Evolutionary conservation across 371 early-diverging fungal species (phyloP), one percentile per base, ranked within the genome.

Genomic region (Mucor sp.): DNA sequence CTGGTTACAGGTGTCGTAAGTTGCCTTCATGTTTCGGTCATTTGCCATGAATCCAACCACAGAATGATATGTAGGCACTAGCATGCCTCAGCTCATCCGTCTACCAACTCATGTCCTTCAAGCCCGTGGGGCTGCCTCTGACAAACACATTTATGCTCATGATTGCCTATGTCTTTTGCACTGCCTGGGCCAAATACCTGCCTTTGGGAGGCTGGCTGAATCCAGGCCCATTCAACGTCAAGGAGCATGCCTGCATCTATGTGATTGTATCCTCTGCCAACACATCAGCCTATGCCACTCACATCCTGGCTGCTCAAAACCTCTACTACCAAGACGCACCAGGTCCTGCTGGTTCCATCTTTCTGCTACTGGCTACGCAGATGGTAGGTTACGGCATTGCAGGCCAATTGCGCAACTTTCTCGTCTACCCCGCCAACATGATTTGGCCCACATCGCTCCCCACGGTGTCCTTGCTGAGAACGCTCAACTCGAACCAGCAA

Each of bases 381-480:
- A 71, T 91, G 65, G 78, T 93, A 60, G 95, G 97, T 39, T 93
- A 90, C 70, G 94, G 95, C 55, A 86, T 95, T 67, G 83, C 90
- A 5, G 98, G 97, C 17, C 78, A 94, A n/a, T 79, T 88, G 23
- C 88, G 95, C 23, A 78, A 81, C 7, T 93, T 90, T 77, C 79
- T 96, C 17, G 94, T 97, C 12, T 85, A 89, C 37, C 95, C 96
- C 9, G 77, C 91, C 1, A 79, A 83, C 47, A 95, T 97, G 94
- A 82, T 94, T 37, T 97, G 97, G 97, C 96, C 96, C 6, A 76
- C 85, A 8, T 86, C 82, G 28, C 78, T 97, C 25, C 87, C 94
- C 41, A 86, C 83, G 27, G 88, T 92, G 12, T 90, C 95, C 1
- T 69, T 96, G 27, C 86, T 94, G 66, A 83, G 83, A 28, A 86